Conservation (phyloP, 1,284 basidiomycete genomes). For the Phaffia rhodozyma region DNA sequence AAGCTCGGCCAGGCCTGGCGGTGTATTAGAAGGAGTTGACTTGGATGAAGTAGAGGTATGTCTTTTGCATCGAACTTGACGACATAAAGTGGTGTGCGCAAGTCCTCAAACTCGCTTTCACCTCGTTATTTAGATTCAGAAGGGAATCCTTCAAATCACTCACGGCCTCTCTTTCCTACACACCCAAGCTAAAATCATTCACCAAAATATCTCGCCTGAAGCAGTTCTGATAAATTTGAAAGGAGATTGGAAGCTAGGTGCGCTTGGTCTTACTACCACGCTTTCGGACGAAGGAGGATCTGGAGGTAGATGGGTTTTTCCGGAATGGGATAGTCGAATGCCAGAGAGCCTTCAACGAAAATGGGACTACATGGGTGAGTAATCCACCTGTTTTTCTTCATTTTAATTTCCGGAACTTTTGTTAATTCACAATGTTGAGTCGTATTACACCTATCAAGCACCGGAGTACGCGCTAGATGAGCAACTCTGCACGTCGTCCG, state of each 20-base stretch:
- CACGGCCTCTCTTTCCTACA: conserved; percentile 90
- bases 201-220: conserved; percentile 75
- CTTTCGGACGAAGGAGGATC: conserved; percentile 58
- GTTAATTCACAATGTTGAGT: not conserved
- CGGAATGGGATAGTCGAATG: conserved; percentile 68
- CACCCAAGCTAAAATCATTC: conserved; percentile 76
- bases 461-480: conserved; percentile 93
- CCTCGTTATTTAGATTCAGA: conserved; percentile 63
- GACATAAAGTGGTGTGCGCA: too few relatives aligned
- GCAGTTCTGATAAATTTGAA: conserved; percentile 73
- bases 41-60: conserved; percentile 80
- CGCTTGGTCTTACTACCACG: conserved; percentile 74
- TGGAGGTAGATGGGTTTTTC: conserved; percentile 73
- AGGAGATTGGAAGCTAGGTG: conserved; percentile 94
- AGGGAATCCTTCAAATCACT: conserved; percentile 86
- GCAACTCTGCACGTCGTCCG: conserved; percentile 67
- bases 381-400: not conserved
- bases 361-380: conserved; percentile 82
- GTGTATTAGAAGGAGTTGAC: conserved; percentile 41
- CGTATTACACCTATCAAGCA: conserved; percentile 42
- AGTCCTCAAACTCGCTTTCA: conserved; percentile 12
- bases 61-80: conserved; percentile 14
- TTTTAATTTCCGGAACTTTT: conserved; percentile 5
- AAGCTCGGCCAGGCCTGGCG: conserved; percentile 4
- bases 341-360: conserved; percentile 68